Evolutionary conservation across 2,329 filamentous ascomycete species (phyloP).

Genomic region (Pseudogymnoascus sp.): DNA sequence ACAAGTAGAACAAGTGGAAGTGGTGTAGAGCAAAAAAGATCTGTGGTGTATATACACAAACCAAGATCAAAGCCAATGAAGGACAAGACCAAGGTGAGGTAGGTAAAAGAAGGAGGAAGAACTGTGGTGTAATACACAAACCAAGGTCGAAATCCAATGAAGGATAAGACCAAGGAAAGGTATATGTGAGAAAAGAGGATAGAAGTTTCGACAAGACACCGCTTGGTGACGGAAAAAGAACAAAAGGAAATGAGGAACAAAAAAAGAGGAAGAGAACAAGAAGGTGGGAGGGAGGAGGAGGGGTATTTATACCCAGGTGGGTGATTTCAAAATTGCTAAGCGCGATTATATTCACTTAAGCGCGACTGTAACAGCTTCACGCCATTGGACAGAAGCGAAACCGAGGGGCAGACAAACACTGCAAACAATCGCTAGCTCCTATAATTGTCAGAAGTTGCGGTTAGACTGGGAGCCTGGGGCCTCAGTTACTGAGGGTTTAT

Average conservation of each 20-base stretch:
- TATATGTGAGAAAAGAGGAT: background rate
- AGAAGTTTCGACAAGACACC: background rate
- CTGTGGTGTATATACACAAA: background rate
- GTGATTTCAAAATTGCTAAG: background rate
- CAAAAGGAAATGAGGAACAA: background rate
- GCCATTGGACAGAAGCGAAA: background rate
- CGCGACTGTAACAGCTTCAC: background rate
- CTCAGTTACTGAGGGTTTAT: background rate
- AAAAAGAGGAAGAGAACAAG: background rate
- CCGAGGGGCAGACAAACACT: background rate
- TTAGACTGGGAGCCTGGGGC: background rate
- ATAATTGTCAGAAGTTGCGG: background rate
- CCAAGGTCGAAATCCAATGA: background rate
- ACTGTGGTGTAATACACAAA: background rate
- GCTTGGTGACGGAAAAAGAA: background rate
- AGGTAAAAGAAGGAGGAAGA: background rate
- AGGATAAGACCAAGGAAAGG: background rate
- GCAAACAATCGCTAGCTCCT: background rate
- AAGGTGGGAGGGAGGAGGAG: background rate
- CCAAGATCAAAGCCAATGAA: background rate
- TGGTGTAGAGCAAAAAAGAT: background rate
- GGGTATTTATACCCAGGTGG: constrained; percentile 1
- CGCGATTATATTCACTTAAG: constrained; percentile 2
- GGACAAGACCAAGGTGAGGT: background rate
- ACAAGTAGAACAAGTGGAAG: background rate